Evolutionary conservation across 768 basidiomycete species (phyloP), one percentile per base, ranked within the genome.

Genomic region (Mycena vulgaris): DNA sequence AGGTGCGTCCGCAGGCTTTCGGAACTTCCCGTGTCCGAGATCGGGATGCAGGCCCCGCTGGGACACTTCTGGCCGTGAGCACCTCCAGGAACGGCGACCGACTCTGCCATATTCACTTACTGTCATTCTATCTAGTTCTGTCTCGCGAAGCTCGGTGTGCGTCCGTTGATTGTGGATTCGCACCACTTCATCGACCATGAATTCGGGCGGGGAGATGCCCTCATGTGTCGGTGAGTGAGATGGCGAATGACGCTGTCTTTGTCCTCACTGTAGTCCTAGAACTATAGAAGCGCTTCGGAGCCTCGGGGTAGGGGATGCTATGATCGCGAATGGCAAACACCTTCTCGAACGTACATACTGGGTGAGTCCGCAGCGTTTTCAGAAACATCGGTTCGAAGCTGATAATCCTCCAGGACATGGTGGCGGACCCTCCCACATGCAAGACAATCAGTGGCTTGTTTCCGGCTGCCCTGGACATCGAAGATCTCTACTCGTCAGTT

Each of bases 141-240:
- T 17, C 59, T 68, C 13, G 66, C 59, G 1, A 55, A 42, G 19
- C 37, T 68, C 21, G 66, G 59, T 3, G 59, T 68, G 11, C 42
- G 51, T 16, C 58, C 59, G 19, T 25, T 68, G 19, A 68, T 68
- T 23, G 66, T 61, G 13, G 66, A 68, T 45, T 68, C 66, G 0
- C 53, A 55, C 51, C 58, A 45, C 19, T 53, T 60, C 40, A 61
- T 42, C 33, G 66, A 68, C 42, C 66, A 68, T 19, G 66, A 68
- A 61, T 68, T 40, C 40, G 65, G 66, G 1, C 59, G 66, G 0
- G 66, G 66, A 3, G 66, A 68, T 13, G 66, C 51, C 2, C 59
- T 68, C 2, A 31, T 68, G 2, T 68, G 59, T 40, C 37, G 66
- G 66, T 61, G 21, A 45, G 66, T 27, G 11, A 4, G 19, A 23